Percentiles rank a stretch among this genome's conserved stretches.
Evolutionary conservation across 129 eudicot genomes (phyloP).

Genomic region (Flaveria trinervia): DNA sequence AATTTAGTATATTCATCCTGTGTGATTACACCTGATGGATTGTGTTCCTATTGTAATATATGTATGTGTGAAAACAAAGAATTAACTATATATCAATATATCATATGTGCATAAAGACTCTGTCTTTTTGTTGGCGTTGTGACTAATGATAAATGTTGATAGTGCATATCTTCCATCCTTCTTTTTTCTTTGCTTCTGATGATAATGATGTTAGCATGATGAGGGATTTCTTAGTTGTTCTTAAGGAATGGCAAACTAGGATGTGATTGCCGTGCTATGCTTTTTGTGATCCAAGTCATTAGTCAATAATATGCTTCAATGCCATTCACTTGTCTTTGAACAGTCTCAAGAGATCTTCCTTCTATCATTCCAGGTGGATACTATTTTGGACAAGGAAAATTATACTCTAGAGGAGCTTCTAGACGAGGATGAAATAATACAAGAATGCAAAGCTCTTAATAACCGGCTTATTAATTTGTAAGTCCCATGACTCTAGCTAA

Average conservation of each 20-base stretch:
- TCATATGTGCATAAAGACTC: too few relatives aligned
- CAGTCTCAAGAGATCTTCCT: not conserved
- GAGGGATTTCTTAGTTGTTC: conserved; percentile 13
- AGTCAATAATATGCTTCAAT: conserved; percentile 6
- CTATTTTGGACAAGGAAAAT: conserved; percentile 83
- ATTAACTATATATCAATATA: not conserved
- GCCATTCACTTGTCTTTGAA: conserved; percentile 13
- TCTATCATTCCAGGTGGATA: conserved; percentile 68
- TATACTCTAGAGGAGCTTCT: conserved; percentile 83
- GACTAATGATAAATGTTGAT: conserved; percentile 12
- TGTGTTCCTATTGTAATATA: conserved; percentile 5
- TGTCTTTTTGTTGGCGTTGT: not conserved
- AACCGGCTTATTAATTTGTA: conserved; percentile 89
- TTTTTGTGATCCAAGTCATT: not conserved
- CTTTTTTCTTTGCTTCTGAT: not conserved
- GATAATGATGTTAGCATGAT: conserved; percentile 3
- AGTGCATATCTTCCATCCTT: not conserved
- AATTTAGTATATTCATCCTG: not conserved
- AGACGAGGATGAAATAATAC: conserved; percentile 95
- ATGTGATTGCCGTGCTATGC: conserved; percentile 19
- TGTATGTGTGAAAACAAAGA: not conserved
- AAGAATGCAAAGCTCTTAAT: conserved; percentile 98
- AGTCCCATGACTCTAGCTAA: conserved; percentile 21
- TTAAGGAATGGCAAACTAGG: conserved; percentile 8
- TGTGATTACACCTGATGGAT: not conserved